Conservation (phyloP, 805 yeast species). For the Candida sithepensis region DNA sequence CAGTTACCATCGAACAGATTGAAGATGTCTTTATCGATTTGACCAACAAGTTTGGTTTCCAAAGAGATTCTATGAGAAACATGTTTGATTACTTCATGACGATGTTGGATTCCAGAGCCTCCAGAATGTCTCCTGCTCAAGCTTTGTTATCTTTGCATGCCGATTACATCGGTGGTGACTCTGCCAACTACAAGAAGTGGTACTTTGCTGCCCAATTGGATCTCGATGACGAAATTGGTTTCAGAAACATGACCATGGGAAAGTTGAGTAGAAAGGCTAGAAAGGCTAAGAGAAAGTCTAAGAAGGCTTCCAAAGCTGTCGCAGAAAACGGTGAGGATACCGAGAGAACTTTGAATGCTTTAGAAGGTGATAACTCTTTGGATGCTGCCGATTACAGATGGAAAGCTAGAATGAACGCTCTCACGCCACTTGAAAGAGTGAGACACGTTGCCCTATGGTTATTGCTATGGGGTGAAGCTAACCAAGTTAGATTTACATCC, state of each 20-base stretch:
- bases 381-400: conserved; percentile 82
- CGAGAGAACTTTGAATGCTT: conserved; percentile 54
- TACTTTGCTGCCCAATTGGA: conserved; percentile 86
- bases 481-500: conserved; percentile 88
- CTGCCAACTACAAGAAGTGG: conserved; percentile 85
- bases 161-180: conserved; percentile 84
- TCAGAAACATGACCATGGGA: conserved; percentile 75
- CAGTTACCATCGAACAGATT: conserved; percentile 77
- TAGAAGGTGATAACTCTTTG: conserved; percentile 80
- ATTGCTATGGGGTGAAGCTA: conserved; percentile 86
- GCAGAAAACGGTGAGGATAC: conserved; percentile 63
- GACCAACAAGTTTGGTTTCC: conserved; percentile 83
- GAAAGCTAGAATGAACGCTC: conserved; percentile 74
- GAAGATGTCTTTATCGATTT: conserved; percentile 84
- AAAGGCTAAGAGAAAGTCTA: conserved; percentile 76
- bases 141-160: conserved; percentile 80
- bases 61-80: conserved; percentile 90
- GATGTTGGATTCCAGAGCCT: conserved; percentile 74
- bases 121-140: conserved; percentile 88
- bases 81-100: conserved; percentile 88
- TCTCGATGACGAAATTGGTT: conserved; percentile 80
- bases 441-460: conserved; percentile 75
- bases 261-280: conserved; percentile 75
- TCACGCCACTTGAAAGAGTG: conserved; percentile 74
- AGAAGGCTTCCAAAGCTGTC: conserved; percentile 67